These are phyloP conservation scores for Senna tora DNA, from an alignment of 306 rosid species.

Conservation along the genomic window DNA sequence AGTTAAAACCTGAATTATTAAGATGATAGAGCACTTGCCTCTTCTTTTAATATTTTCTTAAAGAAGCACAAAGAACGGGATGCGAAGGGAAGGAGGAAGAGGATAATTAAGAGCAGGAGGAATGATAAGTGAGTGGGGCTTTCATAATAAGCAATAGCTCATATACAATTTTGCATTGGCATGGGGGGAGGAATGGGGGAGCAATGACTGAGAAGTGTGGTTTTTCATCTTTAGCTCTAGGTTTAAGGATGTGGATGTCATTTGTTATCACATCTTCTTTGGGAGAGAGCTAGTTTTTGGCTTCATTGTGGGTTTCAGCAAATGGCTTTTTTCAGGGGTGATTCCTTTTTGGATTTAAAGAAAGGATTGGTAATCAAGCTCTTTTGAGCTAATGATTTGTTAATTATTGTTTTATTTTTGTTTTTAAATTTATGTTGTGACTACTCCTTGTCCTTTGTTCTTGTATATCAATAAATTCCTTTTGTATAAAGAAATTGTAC, in stretches of 20 bases:
- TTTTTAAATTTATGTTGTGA: background rate
- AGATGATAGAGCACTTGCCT: no score
- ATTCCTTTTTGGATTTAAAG: background rate
- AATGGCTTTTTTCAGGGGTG: background rate
- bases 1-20: background rate
- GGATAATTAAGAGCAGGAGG: background rate
- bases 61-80: no score
- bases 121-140: conserved; percentile 4
- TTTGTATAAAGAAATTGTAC: background rate
- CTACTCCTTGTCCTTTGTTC: background rate
- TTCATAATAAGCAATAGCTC: background rate
- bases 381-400: background rate
- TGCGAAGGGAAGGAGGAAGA: background rate
- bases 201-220: background rate
- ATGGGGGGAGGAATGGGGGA: background rate
- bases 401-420: no score
- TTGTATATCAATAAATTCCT: background rate
- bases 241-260: background rate
- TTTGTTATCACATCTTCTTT: background rate
- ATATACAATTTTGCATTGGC: conserved; percentile 6
- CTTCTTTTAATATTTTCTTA: no score
- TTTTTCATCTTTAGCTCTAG: conserved; percentile 9
- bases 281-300: background rate
- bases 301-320: background rate
- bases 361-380: background rate